Conservation (phyloP, 257 asterid species). For the Capsicum pubescens region DNA sequence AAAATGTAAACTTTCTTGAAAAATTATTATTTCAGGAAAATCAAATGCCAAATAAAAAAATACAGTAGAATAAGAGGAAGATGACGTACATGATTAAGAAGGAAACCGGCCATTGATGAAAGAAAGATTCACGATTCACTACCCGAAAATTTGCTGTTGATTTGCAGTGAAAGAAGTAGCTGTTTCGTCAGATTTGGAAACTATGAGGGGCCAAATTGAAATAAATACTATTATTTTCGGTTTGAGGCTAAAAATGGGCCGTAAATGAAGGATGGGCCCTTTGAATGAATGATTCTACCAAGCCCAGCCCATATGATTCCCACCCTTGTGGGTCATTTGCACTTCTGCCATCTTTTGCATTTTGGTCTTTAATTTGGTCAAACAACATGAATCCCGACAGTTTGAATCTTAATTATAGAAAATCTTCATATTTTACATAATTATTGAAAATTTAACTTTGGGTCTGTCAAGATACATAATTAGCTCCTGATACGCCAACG, state of each 20-base stretch:
- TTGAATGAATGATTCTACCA: not conserved
- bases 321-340: not conserved
- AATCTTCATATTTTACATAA: too few relatives aligned
- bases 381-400: too few relatives aligned
- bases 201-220: not conserved
- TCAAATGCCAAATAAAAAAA: not conserved
- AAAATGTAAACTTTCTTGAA: not conserved
- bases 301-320: not conserved
- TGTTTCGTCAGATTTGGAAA: conserved; percentile 7
- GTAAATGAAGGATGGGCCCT: not conserved
- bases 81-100: conserved; percentile 24
- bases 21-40: not conserved
- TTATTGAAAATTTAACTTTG: too few relatives aligned
- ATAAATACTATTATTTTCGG: not conserved
- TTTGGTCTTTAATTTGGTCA: too few relatives aligned
- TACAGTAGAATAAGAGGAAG: not conserved
- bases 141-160: not conserved
- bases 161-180: not conserved
- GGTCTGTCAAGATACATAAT: too few relatives aligned
- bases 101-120: conserved; percentile 29
- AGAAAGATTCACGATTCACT: not conserved
- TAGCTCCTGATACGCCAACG: too few relatives aligned
- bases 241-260: not conserved
- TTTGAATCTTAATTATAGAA: too few relatives aligned
- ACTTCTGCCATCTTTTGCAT: too few relatives aligned